Evolutionary conservation across 805 yeast species (phyloP), one percentile per base, ranked within the genome.

Genomic region (Wickerhamiella occidentalis): DNA sequence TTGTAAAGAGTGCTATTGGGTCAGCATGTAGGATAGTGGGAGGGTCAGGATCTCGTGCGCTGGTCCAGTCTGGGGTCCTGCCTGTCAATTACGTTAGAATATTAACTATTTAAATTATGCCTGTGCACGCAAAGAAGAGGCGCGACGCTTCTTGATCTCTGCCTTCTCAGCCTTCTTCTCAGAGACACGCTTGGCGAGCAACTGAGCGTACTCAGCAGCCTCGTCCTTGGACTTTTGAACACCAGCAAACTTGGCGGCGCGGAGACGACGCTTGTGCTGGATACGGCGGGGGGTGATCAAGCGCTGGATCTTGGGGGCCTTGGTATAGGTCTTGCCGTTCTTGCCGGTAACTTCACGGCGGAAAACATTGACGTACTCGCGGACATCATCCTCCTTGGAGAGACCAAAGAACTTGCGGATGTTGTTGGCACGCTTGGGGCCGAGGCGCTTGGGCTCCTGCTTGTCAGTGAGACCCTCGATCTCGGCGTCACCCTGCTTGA

Each of bases 391-490:
- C 72, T 84, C 94, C 78, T 85, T 84, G 75, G 94, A 70, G 67
- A 86, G 83, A 77, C 96, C 97, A 71, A 85, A 92, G 95, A 92
- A 92, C 77, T 92, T 90, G 84, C 97, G 88, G 75, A 92, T 92
- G 90, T 90, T 76, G 94, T 87, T 90, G 70, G 98, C 98, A 84
- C 98, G 87, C 94, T 92, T 92, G 76, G 98, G 98, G 70, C 98
- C 98, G 70, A 92, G 82, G 81, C 97, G 88, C 83, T 90, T 92
- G 77, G 98, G 96, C 68, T 82, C 82, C 70, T 88, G 80, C 68
- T 79, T 67, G 72, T 92, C 94, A 67, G 98, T 92, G 68, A 92
- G 78, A 74, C 98, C 98, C 66, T 76, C 95, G 62, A 92, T 85
- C 66, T 90, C 97, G 63, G 75, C 70, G 60, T 92, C 98, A 75